Conservation (phyloP, 257 asterid genomes). For the Capsicum pubescens region DNA sequence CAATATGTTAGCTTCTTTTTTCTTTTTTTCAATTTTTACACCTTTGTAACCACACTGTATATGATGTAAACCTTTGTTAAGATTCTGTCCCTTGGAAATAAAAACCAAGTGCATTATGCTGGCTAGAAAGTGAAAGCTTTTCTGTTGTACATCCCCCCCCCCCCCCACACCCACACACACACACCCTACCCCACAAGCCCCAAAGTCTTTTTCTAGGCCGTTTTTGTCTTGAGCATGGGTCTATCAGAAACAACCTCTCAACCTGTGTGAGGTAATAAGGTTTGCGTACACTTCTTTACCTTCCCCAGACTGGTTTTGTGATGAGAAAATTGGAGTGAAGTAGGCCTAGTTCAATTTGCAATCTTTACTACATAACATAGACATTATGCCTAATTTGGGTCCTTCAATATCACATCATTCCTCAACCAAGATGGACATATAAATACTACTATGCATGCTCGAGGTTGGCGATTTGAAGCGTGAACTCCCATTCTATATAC, state of each 20-base stretch:
- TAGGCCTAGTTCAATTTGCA: background rate
- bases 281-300: too few species aligned
- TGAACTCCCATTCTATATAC: background rate
- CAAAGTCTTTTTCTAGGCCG: too few species aligned
- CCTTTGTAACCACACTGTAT: constrained; percentile 9
- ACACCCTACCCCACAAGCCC: too few species aligned
- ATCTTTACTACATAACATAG: background rate
- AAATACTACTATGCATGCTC: background rate
- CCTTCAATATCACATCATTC: background rate
- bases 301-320: too few species aligned
- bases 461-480: background rate
- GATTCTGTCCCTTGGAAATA: constrained; percentile 19
- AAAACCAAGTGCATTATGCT: constrained; percentile 16
- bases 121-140: constrained; percentile 1
- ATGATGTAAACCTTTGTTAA: background rate
- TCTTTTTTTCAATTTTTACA: background rate
- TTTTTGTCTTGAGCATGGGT: too few species aligned
- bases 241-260: too few species aligned
- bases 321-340: background rate
- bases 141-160: background rate
- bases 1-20: background rate
- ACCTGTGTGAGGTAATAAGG: too few species aligned
- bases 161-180: too few species aligned
- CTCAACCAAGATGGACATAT: background rate
- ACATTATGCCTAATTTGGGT: rapidly evolving